phyloP scores from a whole-genome alignment of 164 flowering plant species.

The Buxus sempervirens region DNA sequence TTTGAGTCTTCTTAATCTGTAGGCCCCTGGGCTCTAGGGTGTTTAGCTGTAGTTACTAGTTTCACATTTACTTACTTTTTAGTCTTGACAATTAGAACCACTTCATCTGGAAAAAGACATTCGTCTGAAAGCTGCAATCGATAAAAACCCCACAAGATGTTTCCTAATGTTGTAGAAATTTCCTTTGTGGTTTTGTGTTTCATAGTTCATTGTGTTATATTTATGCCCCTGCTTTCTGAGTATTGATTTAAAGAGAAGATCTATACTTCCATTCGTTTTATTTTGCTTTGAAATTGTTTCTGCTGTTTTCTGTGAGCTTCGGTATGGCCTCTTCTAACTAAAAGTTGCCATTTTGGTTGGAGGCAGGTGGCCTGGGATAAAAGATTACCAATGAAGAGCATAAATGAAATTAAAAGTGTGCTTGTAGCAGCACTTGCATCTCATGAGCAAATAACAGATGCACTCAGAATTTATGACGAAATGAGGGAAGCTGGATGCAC shows the following conservation, averaged over 20 bases:
- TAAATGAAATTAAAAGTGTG: conserved; percentile 58
- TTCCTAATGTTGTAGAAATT: background rate
- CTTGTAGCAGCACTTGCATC: conserved; percentile 71
- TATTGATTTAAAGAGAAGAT: background rate
- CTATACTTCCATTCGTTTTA: background rate
- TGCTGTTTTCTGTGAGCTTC: background rate
- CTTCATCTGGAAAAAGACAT: background rate
- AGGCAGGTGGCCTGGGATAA: conserved; percentile 53
- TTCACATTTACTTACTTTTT: background rate
- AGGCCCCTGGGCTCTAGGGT: background rate
- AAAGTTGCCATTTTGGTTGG: conserved; percentile 1
- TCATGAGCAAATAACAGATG: conserved; percentile 57
- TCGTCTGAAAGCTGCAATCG: too few relatives aligned
- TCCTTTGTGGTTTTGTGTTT: background rate
- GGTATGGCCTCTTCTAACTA: background rate
- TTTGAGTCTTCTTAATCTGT: background rate
- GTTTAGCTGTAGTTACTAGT: too few relatives aligned
- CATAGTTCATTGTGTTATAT: background rate
- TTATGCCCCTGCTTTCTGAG: background rate
- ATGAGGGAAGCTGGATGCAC: conserved; percentile 42
- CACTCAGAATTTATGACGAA: conserved; percentile 65
- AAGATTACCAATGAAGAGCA: conserved; percentile 39
- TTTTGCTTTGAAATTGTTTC: background rate
- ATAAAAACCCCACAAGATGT: background rate
- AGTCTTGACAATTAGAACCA: background rate